Evolutionary conservation across 805 yeast genomes (phyloP).

Genomic region (Yamadazyma philogaea): DNA sequence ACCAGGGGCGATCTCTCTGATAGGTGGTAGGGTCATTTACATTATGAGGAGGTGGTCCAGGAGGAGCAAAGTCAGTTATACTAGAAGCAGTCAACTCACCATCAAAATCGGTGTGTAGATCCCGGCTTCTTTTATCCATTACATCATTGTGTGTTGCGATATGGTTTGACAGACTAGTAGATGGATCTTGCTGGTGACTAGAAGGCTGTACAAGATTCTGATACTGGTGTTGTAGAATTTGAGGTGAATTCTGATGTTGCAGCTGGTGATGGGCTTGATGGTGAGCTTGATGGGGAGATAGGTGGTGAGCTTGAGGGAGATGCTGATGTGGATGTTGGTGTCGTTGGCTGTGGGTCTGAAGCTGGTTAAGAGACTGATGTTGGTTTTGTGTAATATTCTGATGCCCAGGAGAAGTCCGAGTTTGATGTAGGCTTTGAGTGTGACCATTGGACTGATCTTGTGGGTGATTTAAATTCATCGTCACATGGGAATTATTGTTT

Average conservation of each 20-base stretch:
- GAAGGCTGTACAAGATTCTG: conserved; percentile 1
- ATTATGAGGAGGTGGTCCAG: not conserved
- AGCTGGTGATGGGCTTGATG: conserved; percentile 21
- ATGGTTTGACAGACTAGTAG: not conserved
- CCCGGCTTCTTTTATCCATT: conserved; percentile 5
- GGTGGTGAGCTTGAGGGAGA: not conserved
- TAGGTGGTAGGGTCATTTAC: conserved; percentile 15
- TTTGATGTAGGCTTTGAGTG: not conserved
- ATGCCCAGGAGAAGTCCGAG: not conserved
- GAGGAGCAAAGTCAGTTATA: conserved; percentile 7
- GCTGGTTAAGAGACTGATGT: not conserved
- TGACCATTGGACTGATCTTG: not conserved
- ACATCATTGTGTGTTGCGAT: conserved; percentile 3
- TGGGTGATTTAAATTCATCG: not conserved
- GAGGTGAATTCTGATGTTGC: conserved; percentile 18
- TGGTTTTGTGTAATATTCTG: not conserved
- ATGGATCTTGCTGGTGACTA: not conserved
- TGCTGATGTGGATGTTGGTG: not conserved
- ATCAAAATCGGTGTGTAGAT: conserved; percentile 11
- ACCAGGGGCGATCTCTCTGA: conserved; percentile 37
- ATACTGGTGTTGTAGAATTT: conserved; percentile 10
- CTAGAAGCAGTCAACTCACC: conserved; percentile 6
- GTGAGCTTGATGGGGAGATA: not conserved
- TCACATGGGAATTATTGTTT: not conserved
- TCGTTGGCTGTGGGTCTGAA: not conserved